These are phyloP conservation scores for Eutypa lata DNA, from an alignment of 2,329 filamentous ascomycete species.

Conservation along the genomic window DNA sequence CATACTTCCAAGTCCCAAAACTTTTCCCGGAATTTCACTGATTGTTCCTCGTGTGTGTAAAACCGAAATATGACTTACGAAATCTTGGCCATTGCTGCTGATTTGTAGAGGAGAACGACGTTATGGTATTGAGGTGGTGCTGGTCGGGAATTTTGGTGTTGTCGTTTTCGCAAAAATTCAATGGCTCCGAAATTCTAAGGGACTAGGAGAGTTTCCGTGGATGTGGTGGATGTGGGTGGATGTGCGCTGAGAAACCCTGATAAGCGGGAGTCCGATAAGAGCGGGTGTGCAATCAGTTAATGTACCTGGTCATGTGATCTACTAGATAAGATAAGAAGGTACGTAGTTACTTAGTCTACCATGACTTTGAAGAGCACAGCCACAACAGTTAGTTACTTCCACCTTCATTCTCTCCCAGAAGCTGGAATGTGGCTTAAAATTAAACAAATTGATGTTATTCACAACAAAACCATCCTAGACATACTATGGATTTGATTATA, in stretches of 20 bases:
- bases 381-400: no score
- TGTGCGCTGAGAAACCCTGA: constrained; percentile 2
- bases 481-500: no score
- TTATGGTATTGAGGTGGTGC: constrained; percentile 11
- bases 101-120: constrained; percentile 6
- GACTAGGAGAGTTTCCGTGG: constrained; percentile 2
- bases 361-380: no score
- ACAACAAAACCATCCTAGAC: no score
- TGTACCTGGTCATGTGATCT: no score
- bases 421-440: no score
- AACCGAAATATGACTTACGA: constrained; percentile 22
- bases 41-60: background rate
- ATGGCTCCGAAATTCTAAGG: constrained; percentile 14
- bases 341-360: no score
- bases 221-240: constrained; percentile 1
- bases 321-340: no score
- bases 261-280: background rate
- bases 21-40: constrained; percentile 1
- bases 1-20: constrained; percentile 7
- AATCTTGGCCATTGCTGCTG: constrained; percentile 26
- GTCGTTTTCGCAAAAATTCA: constrained; percentile 11
- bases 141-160: constrained; percentile 6
- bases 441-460: no score
- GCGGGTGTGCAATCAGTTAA: background rate
- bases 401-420: no score